phyloP scores from a whole-genome alignment of 2,329 filamentous ascomycete species.

The Aspergillus jensenii region DNA sequence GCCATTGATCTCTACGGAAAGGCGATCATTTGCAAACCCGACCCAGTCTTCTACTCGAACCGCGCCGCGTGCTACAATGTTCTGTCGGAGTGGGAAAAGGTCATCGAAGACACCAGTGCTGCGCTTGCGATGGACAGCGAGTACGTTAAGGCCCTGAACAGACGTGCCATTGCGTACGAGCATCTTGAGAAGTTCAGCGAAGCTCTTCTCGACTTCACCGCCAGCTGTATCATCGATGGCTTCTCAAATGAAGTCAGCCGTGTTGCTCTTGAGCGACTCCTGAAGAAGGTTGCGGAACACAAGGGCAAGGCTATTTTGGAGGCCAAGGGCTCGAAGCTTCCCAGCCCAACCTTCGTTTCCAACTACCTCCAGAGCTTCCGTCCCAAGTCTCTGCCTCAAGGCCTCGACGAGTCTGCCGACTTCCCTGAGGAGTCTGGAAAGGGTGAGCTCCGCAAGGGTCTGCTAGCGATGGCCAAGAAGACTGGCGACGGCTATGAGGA shows the following conservation, averaged over 20 bases:
- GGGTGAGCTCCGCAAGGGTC: slow-evolving; percentile 80
- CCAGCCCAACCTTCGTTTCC: slow-evolving; percentile 93
- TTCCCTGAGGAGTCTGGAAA: slow-evolving; percentile 75
- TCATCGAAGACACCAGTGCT: slow-evolving; percentile 94
- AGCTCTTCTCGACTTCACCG: slow-evolving; percentile 94
- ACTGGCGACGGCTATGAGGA: slow-evolving; percentile 90
- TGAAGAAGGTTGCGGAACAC: slow-evolving; percentile 95
- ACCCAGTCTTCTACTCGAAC: slow-evolving; percentile 99
- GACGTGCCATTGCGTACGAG: slow-evolving; percentile 94
- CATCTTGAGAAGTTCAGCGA: slow-evolving; percentile 88
- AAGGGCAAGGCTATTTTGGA: slow-evolving; percentile 88
- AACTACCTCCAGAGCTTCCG: slow-evolving; percentile 99
- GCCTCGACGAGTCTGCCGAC: slow-evolving; percentile 79
- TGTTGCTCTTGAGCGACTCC: slow-evolving; percentile 82
- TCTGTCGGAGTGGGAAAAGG: slow-evolving; percentile 88
- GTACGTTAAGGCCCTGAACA: slow-evolving; percentile 97
- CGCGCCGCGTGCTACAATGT: slow-evolving; percentile 97
- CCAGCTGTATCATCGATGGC: slow-evolving; percentile 97
- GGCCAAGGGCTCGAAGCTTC: slow-evolving; percentile 78
- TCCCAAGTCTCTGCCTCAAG: slow-evolving; percentile 72
- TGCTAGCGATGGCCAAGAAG: slow-evolving; percentile 78
- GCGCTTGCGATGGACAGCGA: slow-evolving; percentile 90
- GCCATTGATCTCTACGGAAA: slow-evolving; percentile 95
- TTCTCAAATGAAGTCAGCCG: slow-evolving; percentile 92
- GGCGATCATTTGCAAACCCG: slow-evolving; percentile 94